Evolutionary conservation across 2,329 filamentous ascomycete species (phyloP), one percentile per base, ranked within the genome.

Genomic region (Neophaeococcomyces mojaviensis): DNA sequence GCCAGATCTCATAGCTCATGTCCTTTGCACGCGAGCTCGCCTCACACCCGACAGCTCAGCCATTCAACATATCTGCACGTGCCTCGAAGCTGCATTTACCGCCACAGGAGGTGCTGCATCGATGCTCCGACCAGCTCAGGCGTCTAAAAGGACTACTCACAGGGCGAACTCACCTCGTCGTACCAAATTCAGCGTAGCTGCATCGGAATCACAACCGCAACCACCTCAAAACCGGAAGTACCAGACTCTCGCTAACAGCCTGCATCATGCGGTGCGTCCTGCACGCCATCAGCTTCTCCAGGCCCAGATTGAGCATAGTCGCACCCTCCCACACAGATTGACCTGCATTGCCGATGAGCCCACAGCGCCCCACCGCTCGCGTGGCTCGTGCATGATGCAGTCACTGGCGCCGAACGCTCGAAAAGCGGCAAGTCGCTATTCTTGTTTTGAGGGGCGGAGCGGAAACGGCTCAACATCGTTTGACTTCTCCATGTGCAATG

Each of bases 401-500:
- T 24, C 26, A 18, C 37, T 39, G 37, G 8, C 37, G 37, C 7
- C 20, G 20, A n/a, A 16, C 12, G 7, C 4, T 3, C 30, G 9
- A 60, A 61, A 62, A 61, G 60, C 58, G 58, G 59, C 58, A 54
- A 56, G 48, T 35, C 42, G 46, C 53, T 45, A 43, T 50, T 44
- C 50, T 52, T 16, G 49, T 55, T 56, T 48, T 46, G 54, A 54
- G 55, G 58, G 60, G 60, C 54, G 60, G 60, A 60, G 60, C 59
- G 60, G 59, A 60, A 51, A 44, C 30, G 5, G 35, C 54, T 47
- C 51, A 48, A 31, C 35, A 33, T 51, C 50, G 28, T 33, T 28
- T 37, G 20, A 48, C 47, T 53, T 49, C 52, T 51, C 46, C 51
- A 47, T 49, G 48, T 35, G 40, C 49, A 36, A 44, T 26, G 16